Base-by-base conservation (phyloP, 2,329 filamentous ascomycete species). In the Aspergillus fructus region DNA sequence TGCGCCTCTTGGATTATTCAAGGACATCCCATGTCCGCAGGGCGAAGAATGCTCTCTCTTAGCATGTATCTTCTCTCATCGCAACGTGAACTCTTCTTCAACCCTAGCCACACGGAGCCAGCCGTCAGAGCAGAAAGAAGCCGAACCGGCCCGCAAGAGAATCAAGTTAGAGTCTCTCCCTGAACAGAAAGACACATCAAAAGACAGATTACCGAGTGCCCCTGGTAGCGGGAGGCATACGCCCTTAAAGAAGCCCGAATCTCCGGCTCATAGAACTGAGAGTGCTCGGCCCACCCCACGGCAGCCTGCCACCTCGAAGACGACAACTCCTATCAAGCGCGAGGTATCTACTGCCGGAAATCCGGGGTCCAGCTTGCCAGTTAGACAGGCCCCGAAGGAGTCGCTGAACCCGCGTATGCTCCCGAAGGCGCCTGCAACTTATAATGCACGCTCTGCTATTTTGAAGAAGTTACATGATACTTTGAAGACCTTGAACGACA, bases 51-150 rank as follows among this genome's bases (percentile, higher is more conserved):
- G 85, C 70, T 65, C 70, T 30, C 72, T 87, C 12, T 73, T 81
- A 13, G 79, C 79, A 60, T 88, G 85, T 72, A 79, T 87, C 19
- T 88, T 87, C 71, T 76, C 73, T 12, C 85, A 88, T 70, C 69
- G 78, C 53, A 53, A 65, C 13, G 7, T 53, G 13, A 21, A 51
- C 8, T 5, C 45, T 42, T 42, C 42, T 9, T 13, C 53, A 24
- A 9, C 23, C 42, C 27, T 54, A 23, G 49, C 65, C 57, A 43
- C 58, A 39, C 62, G 55, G 23, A 23, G 46, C 53, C 23, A 66
- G 40, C 23, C 30, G 34, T 34, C 41, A 23, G 41, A 48, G 21
- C 40, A 53, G 7, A 43, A 17, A 45, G 13, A 47, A 17, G 24
- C 15, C 12, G 23, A 27, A 27, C 56, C 24, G 15, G 40, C 27